Conservation (phyloP, 2,329 filamentous ascomycete species). For the Diplodia intermedia region DNA sequence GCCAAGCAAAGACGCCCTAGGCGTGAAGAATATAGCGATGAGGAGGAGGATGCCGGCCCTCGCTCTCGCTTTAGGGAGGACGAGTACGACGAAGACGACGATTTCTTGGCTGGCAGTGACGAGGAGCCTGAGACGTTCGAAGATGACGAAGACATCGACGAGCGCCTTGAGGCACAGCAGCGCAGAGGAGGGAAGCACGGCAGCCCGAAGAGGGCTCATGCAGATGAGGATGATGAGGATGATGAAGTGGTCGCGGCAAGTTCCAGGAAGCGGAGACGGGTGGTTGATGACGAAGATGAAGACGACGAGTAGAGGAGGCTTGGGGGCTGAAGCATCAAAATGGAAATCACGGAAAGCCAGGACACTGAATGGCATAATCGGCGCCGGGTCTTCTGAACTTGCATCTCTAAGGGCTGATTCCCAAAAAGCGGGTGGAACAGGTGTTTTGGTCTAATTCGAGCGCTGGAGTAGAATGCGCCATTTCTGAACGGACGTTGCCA, state of each 20-base stretch:
- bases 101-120: constrained; percentile 77
- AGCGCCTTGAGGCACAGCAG: constrained; percentile 49
- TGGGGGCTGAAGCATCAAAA: background rate
- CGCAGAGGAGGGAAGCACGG: constrained; percentile 50
- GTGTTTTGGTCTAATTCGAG: background rate
- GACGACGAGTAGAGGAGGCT: constrained; percentile 38
- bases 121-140: constrained; percentile 70
- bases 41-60: constrained; percentile 74
- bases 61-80: constrained; percentile 68
- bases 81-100: constrained; percentile 81
- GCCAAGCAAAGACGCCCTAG: constrained; percentile 48
- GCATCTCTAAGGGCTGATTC: constrained; percentile 1
- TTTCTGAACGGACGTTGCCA: background rate
- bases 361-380: constrained; percentile 1
- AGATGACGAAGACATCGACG: constrained; percentile 61
- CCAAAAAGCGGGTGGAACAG: constrained; percentile 16
- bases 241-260: constrained; percentile 42
- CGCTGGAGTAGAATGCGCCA: background rate
- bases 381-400: background rate
- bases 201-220: constrained; percentile 50
- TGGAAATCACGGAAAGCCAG: background rate
- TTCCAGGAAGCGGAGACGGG: constrained; percentile 52
- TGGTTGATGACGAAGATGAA: constrained; percentile 57
- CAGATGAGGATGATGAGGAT: constrained; percentile 46
- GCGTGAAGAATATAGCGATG: constrained; percentile 66